Percentiles rank a stretch among this genome's conserved stretches.
Evolutionary conservation across 2,329 filamentous ascomycete species (phyloP).

Genomic region (Neonectria magnoliae): DNA sequence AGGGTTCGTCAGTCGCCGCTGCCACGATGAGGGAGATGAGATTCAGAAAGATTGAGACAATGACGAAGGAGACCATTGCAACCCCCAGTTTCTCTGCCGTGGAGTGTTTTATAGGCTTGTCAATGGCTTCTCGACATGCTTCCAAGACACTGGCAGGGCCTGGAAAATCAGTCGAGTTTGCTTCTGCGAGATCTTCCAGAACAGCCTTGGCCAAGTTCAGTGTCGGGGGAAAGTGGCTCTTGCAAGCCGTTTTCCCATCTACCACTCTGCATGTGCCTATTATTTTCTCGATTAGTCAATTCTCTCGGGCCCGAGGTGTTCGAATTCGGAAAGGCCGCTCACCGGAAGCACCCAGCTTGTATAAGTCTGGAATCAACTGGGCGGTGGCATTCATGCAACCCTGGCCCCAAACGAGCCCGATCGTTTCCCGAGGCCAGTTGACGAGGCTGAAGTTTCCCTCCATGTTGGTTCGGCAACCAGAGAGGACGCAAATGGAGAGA

Average conservation of each 20-base stretch:
- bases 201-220: constrained; percentile 32
- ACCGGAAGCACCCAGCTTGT: constrained; percentile 32
- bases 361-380: constrained; percentile 24
- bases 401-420: constrained; percentile 27
- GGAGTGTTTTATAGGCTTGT: constrained; percentile 22
- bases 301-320: background rate
- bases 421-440: constrained; percentile 32
- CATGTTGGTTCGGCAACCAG: constrained; percentile 26
- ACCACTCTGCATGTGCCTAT: constrained; percentile 28
- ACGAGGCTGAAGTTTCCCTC: constrained; percentile 32
- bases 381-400: constrained; percentile 27
- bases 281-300: background rate
- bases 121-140: constrained; percentile 22
- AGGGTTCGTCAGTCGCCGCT: background rate
- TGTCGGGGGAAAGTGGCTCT: constrained; percentile 24
- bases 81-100: constrained; percentile 19
- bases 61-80: constrained; percentile 27
- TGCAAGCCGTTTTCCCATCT: constrained; percentile 20
- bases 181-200: constrained; percentile 22
- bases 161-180: background rate
- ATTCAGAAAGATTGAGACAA: constrained; percentile 27
- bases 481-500: constrained; percentile 30
- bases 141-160: constrained; percentile 1
- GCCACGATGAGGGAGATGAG: constrained; percentile 24
- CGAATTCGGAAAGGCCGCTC: accelerated